These are phyloP conservation scores for Tuber melanosporum DNA, from an alignment of 495 filamentous ascomycete species.

Conservation along the genomic window DNA sequence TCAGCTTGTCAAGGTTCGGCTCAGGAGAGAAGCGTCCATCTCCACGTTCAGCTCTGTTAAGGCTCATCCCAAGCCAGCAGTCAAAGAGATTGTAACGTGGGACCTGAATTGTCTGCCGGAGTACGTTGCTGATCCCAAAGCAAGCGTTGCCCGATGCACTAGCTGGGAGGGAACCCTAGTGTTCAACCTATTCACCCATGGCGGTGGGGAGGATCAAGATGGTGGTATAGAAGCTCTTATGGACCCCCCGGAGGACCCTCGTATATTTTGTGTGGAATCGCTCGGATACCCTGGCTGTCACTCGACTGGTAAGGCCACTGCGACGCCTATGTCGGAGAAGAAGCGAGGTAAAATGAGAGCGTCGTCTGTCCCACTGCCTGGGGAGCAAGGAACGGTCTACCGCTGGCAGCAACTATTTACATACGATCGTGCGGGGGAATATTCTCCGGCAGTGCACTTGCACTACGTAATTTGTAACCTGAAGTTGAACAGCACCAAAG, in stretches of 20 bases:
- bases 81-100: conserved; percentile 31
- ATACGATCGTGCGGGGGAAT: conserved; percentile 26
- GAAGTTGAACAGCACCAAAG: conserved; percentile 27
- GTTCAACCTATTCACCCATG: conserved; percentile 37
- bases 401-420: conserved; percentile 34
- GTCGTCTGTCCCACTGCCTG: background rate
- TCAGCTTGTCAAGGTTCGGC: conserved; percentile 32
- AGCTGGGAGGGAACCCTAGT: conserved; percentile 25
- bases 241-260: conserved; percentile 34
- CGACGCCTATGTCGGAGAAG: conserved; percentile 22
- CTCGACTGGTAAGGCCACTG: background rate
- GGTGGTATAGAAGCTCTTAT: conserved; percentile 22
- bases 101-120: conserved; percentile 34
- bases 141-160: conserved; percentile 34
- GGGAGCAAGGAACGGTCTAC: conserved; percentile 21
- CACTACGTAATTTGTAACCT: conserved; percentile 40
- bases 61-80: conserved; percentile 9
- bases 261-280: conserved; percentile 36
- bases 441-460: conserved; percentile 18
- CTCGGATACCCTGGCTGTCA: conserved; percentile 24
- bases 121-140: conserved; percentile 29
- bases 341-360: conserved; percentile 23
- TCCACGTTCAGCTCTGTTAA: background rate
- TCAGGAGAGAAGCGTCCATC: background rate
- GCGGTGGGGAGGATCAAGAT: conserved; percentile 8